phyloP scores from a whole-genome alignment of 805 yeast genomes.

The Yamadazyma sp. region DNA sequence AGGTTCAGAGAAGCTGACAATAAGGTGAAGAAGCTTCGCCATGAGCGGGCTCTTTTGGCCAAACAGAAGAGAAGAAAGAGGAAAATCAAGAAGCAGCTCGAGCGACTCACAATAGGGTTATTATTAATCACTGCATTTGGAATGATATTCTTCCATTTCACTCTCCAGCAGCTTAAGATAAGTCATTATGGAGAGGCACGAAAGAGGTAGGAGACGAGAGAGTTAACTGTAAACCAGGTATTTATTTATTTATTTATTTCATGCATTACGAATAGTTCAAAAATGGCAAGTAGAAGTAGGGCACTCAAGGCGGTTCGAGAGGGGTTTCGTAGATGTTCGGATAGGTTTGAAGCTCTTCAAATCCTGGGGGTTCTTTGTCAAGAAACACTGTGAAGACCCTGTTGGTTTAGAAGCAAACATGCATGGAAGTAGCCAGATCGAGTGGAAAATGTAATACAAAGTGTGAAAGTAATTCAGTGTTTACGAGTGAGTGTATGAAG shows the following conservation, averaged over 20 bases:
- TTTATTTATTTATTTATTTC: conserved; percentile 1
- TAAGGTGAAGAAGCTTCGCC: conserved; percentile 6
- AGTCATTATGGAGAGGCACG: conserved; percentile 3
- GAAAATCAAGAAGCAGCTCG: conserved; percentile 8
- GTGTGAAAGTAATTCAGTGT: too few species aligned
- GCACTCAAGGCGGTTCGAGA: too few species aligned
- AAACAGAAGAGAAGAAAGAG: conserved; percentile 11
- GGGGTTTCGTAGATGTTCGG: too few species aligned
- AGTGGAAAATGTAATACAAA: too few species aligned
- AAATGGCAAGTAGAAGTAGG: too few species aligned
- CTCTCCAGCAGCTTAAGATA: conserved; percentile 12
- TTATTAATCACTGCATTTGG: conserved; percentile 13
- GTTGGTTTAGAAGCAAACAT: neutral
- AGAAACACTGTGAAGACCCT: too few species aligned
- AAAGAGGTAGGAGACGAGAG: too few species aligned
- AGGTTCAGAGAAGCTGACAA: conserved; percentile 14
- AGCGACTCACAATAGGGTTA: conserved; percentile 12
- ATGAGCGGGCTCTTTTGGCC: conserved; percentile 8
- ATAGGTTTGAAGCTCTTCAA: too few species aligned
- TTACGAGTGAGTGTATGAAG: too few species aligned
- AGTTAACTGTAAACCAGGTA: too few species aligned
- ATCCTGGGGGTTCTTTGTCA: too few species aligned
- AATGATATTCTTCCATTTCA: conserved; percentile 12
- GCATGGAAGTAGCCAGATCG: too few species aligned
- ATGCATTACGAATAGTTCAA: neutral